Base-by-base conservation (phyloP, 495 filamentous ascomycete species). In the Penicillium waksmanii region DNA sequence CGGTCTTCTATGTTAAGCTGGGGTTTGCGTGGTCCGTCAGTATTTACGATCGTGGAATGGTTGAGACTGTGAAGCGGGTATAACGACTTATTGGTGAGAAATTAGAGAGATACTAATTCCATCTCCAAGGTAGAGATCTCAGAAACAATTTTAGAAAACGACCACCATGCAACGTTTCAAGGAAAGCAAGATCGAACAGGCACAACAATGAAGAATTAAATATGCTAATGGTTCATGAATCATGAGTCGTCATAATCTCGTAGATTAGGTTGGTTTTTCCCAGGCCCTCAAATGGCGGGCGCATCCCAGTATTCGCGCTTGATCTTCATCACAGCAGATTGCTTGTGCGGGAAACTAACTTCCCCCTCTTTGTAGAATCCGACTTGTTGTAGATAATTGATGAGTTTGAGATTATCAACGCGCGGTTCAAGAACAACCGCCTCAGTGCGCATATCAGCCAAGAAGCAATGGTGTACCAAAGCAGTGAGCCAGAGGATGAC, bases 281-380 rank as follows among this genome's bases (percentile, higher is more conserved):
- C 42, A n/a, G 7, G 15, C 5, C 36, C 23, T 53, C 70, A 96
- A 48, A 91, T 66, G 27, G 77, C 83, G n/a, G 94, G 95, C 3
- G 85, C 86, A 51, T 90, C 84, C 91, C 94, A 98, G 23, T 77
- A 84, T 58, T 97, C 93, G 58, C 95, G 79, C 65, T 83, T 81
- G 48, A 96, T 83, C 71, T 88, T 89, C 79, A 96, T 89, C 62
- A 96, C 80, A 62, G 93, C 94, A 3, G 91, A 84, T 70, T 96
- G 92, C 73, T 98, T 98, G 71, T 98, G 93, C 17, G 94, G 89
- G 65, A 98, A 95, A 13, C 85, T 83, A 40, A 98, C 81, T 69
- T 97, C 90, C 53, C 84, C 87, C 71, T 98, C 91, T 69, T 95
- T 96, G 54, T 88, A 85, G 67, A 97, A 98, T 4, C 95, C 95